Evolutionary conservation across 2,329 filamentous ascomycete species (phyloP), one percentile per base, ranked within the genome.

Genomic region (Penicillium thymicola): DNA sequence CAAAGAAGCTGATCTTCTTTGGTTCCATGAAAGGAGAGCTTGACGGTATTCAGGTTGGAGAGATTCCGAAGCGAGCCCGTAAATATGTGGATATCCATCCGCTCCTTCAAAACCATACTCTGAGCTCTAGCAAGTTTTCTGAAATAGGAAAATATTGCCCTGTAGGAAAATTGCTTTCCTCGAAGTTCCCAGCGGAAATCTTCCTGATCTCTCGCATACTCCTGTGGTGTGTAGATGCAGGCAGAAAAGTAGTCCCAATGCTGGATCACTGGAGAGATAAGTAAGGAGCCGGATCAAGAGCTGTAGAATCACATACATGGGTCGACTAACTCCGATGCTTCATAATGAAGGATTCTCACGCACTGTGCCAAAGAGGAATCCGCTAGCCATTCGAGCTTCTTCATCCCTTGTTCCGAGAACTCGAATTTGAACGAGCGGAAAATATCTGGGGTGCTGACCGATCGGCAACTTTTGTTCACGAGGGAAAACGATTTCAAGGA

Each of bases 221-320:
- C 38, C 40, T 45, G 2, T 45, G 13, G 21, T 44, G 3, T 52
- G 13, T 52, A 52, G 3, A 52, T 52, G 0, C 2, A 52, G 9
- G 18, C 5, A 43, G 50, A 43, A 34, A 52, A 52, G 21, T 43
- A 52, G n/a, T 52, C 50, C 18, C 8, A 38, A 52, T 52, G 8
- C 11, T 30, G 7, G 4, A 52, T 52, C 7, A 44, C 38, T 52
- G 2, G 6, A 28, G 14, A 38, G 23, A 44, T 52, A 0, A 52
- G 30, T 28, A 36, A 44, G 9, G 25, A 44, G 40, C 41, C 1
- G 4, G n/a, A 28, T 25, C 1, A 23, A 37, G n/a, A 34, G 40
- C 32, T 21, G 0, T 1, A n/a, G 4, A 43, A 11, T 44, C 21
- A 52, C 2, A 44, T 52, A 52, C 2, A 52, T 45, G 4, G 50